These are phyloP conservation scores for Betula pendula DNA, from an alignment of 306 rosid genomes.

Conservation along the genomic window DNA sequence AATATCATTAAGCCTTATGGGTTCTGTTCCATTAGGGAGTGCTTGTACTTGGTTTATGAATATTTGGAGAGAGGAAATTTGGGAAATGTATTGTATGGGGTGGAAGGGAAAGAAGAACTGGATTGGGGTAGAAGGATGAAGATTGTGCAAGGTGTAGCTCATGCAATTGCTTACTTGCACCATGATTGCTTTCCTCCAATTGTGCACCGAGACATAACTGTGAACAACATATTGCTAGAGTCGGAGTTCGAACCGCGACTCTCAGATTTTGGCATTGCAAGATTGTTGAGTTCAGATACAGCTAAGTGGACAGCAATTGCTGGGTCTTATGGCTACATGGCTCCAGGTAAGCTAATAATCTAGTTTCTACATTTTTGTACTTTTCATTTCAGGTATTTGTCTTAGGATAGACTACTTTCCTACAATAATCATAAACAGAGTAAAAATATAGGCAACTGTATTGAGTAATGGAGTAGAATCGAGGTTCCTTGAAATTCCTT, in stretches of 20 bases:
- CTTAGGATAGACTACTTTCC: not conserved
- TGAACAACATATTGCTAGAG: slow-evolving; percentile 58
- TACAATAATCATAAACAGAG: not conserved
- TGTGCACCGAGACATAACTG: slow-evolving; percentile 29
- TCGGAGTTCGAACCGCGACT: slow-evolving; percentile 57
- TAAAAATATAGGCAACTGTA: not conserved
- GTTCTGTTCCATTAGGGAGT: slow-evolving; percentile 43
- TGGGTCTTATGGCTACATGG: slow-evolving; percentile 82
- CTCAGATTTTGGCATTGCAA: slow-evolving; percentile 72
- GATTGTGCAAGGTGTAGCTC: slow-evolving; percentile 46
- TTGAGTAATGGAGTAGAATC: too few relatives aligned
- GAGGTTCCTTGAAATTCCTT: too few relatives aligned
- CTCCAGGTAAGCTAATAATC: slow-evolving; percentile 53
- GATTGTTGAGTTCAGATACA: slow-evolving; percentile 44
- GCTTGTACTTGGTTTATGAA: slow-evolving; percentile 64
- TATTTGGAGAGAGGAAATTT: slow-evolving; percentile 53
- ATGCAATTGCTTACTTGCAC: slow-evolving; percentile 65
- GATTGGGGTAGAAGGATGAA: too few relatives aligned
- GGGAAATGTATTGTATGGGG: slow-evolving; percentile 47
- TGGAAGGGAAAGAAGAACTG: slow-evolving; percentile 21
- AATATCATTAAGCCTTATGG: slow-evolving; percentile 68
- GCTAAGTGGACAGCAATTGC: slow-evolving; percentile 57
- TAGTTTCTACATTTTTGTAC: not conserved
- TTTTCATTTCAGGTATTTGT: not conserved
- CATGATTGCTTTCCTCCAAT: not conserved